Conservation (phyloP, 331 rosid species). For the Malus hybrid region DNA sequence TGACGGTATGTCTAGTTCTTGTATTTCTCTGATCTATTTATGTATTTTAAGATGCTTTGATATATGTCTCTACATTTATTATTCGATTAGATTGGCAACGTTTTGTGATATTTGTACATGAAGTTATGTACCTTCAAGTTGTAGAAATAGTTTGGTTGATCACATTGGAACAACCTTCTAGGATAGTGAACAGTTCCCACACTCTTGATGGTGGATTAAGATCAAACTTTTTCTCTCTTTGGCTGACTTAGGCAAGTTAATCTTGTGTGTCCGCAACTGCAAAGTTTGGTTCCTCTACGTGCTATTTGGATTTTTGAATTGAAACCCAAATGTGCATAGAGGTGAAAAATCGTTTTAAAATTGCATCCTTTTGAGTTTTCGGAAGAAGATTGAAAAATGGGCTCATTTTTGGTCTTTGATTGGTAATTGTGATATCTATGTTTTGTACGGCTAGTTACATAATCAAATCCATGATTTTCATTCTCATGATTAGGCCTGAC, state of each 20-base stretch:
- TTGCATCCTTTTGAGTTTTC: neutral
- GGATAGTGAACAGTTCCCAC: neutral
- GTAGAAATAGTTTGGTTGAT: neutral
- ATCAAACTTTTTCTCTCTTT: neutral
- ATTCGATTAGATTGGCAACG: neutral
- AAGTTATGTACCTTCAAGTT: neutral
- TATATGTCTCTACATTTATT: neutral
- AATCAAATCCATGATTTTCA: neutral
- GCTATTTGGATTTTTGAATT: neutral
- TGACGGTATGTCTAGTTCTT: slow-evolving; percentile 21
- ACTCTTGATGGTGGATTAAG: neutral
- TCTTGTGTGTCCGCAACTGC: neutral
- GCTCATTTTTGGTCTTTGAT: neutral
- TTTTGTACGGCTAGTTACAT: neutral
- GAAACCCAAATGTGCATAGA: neutral
- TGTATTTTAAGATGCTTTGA: neutral
- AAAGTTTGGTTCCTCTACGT: neutral
- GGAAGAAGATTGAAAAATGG: neutral
- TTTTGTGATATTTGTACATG: neutral
- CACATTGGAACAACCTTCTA: neutral
- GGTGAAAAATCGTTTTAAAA: neutral
- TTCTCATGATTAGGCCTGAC: neutral
- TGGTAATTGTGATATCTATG: neutral
- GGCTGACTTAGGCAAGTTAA: neutral
- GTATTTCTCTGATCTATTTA: neutral